Conservation (phyloP, 441 rosid genomes). For the Erodium texanum region DNA sequence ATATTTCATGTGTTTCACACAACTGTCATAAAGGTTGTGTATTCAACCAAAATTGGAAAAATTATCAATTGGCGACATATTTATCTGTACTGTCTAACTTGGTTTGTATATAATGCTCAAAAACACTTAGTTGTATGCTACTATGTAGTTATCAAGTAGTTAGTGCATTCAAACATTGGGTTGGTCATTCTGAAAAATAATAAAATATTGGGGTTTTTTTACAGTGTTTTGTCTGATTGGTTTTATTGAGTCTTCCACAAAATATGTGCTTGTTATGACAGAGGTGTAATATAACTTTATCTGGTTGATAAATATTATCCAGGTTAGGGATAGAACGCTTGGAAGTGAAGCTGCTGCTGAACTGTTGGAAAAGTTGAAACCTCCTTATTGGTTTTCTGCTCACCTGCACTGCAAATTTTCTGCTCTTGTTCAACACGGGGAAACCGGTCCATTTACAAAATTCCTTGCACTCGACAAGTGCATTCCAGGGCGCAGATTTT, state of each 20-base stretch:
- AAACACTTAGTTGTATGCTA: not conserved
- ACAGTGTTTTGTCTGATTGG: not conserved
- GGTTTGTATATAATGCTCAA: not conserved
- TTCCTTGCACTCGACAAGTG: conserved; percentile 93
- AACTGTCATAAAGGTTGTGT: not conserved
- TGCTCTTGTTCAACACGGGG: conserved; percentile 75
- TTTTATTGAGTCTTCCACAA: not conserved
- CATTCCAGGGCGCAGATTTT: conserved; percentile 57
- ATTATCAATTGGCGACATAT: not conserved
- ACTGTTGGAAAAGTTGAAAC: conserved; percentile 67
- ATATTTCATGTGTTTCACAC: not conserved
- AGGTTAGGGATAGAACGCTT: conserved; percentile 57
- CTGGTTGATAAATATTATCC: conserved; percentile 15
- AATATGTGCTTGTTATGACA: not conserved
- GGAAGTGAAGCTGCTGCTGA: conserved; percentile 84
- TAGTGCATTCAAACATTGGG: not conserved
- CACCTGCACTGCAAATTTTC: conserved; percentile 85
- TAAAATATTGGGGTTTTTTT: not conserved
- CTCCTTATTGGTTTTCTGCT: conserved; percentile 84
- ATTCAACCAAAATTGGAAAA: not conserved
- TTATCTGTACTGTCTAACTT: not conserved
- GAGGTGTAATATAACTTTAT: not conserved
- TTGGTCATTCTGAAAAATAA: too few relatives aligned
- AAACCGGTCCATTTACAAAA: conserved; percentile 54
- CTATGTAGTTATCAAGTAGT: not conserved